Evolutionary conservation across 768 basidiomycete species (phyloP).

Genomic region (Lactifluus rugatus): DNA sequence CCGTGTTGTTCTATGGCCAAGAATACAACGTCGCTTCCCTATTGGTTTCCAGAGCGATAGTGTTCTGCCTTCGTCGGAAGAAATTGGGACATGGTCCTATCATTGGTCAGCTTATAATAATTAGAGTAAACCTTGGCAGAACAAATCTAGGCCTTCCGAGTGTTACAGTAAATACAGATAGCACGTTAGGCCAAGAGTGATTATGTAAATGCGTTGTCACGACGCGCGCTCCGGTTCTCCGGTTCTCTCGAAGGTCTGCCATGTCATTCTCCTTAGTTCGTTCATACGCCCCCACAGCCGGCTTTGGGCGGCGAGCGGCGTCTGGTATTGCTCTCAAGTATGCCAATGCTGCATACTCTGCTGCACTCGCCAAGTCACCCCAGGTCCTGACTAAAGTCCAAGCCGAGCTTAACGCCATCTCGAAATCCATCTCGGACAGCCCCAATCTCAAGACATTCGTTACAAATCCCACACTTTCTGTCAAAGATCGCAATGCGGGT

Average conservation of each 20-base stretch:
- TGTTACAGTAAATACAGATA: too few relatives aligned
- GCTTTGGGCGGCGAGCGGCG: constrained; percentile 59
- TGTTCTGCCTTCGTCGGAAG: too few relatives aligned
- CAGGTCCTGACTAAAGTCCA: constrained; percentile 79
- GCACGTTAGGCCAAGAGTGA: too few relatives aligned
- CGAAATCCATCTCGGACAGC: constrained; percentile 55
- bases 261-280: constrained; percentile 53
- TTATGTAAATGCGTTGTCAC: neutral
- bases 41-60: too few relatives aligned
- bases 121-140: too few relatives aligned
- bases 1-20: too few relatives aligned
- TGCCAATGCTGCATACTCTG: constrained; percentile 71
- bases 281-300: constrained; percentile 35
- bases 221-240: neutral
- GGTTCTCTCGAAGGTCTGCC: constrained; percentile 27
- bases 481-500: constrained; percentile 60
- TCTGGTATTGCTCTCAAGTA: constrained; percentile 76
- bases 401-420: constrained; percentile 65
- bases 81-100: too few relatives aligned
- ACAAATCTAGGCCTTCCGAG: too few relatives aligned
- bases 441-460: constrained; percentile 65
- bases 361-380: constrained; percentile 76
- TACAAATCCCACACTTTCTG: constrained; percentile 83
- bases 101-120: too few relatives aligned
- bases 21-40: too few relatives aligned